Evolutionary conservation across 176 grass and related monocot genomes (phyloP).

Genomic region (Oryza coarctata): DNA sequence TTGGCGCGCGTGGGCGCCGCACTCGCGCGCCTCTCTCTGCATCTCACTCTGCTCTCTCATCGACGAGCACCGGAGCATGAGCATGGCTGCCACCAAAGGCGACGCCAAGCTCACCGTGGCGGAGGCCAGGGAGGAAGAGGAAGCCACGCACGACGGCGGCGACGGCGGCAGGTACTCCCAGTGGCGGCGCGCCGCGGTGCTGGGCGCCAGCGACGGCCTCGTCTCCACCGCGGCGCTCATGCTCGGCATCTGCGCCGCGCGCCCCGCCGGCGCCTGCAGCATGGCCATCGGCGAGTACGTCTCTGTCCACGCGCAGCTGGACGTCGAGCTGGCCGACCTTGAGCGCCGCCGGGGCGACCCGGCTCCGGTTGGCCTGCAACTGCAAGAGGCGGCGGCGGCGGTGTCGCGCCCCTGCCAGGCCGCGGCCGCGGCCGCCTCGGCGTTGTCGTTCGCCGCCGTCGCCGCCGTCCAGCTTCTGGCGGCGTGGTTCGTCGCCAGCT

Average conservation of each 20-base stretch:
- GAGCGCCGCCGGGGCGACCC: slow-evolving; percentile 16
- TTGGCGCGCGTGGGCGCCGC: not conserved
- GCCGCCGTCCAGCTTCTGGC: slow-evolving; percentile 52
- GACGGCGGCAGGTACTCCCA: slow-evolving; percentile 28
- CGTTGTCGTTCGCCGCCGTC: slow-evolving; percentile 55
- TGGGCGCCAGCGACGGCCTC: slow-evolving; percentile 70
- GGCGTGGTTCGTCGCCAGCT: slow-evolving; percentile 48
- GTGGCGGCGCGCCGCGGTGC: slow-evolving; percentile 73
- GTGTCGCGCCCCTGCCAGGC: slow-evolving; percentile 53
- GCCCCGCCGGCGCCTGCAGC: slow-evolving; percentile 55
- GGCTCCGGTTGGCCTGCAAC: not conserved
- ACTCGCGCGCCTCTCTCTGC: too few species aligned
- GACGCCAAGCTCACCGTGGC: slow-evolving; percentile 47
- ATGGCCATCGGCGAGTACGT: slow-evolving; percentile 83
- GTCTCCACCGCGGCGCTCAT: slow-evolving; percentile 65
- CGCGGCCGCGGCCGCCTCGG: slow-evolving; percentile 60
- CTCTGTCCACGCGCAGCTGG: slow-evolving; percentile 61
- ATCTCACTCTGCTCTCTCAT: not conserved
- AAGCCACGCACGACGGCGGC: not conserved
- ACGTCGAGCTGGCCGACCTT: slow-evolving; percentile 53
- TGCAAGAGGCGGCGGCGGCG: not conserved
- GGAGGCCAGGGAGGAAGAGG: not conserved
- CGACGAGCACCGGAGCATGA: not conserved
- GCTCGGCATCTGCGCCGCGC: slow-evolving; percentile 58
- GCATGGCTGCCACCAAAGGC: slow-evolving; percentile 20